Conservation (phyloP, 2,329 filamentous ascomycete genomes). For the Dothistroma pini region DNA sequence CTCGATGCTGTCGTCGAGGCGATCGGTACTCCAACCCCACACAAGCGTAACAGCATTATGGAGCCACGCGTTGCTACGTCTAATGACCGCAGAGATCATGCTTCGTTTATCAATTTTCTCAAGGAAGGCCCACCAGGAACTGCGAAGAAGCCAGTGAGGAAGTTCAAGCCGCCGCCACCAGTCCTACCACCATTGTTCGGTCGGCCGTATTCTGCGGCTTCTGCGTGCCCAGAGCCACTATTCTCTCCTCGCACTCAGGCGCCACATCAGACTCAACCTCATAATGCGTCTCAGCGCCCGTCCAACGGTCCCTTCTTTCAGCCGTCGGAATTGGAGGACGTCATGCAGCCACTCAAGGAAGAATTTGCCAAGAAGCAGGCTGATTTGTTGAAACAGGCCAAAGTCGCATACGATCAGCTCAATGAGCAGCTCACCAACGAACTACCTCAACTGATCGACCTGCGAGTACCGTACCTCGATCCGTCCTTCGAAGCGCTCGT, state of each 20-base stretch:
- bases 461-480: constrained; percentile 94
- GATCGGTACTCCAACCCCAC: not conserved
- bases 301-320: constrained; percentile 29
- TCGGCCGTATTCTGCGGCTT: not conserved
- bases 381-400: constrained; percentile 52
- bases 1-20: not conserved
- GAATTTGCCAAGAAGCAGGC: constrained; percentile 30
- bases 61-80: not conserved
- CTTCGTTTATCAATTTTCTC: not conserved
- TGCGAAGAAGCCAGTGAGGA: not conserved
- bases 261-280: too few species aligned
- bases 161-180: not conserved
- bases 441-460: constrained; percentile 90
- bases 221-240: not conserved
- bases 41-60: not conserved
- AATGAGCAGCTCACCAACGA: constrained; percentile 95
- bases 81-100: not conserved
- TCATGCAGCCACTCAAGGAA: constrained; percentile 31
- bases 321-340: constrained; percentile 33
- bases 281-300: constrained; percentile 1
- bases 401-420: constrained; percentile 88
- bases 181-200: not conserved
- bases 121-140: not conserved
- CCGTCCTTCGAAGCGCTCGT: constrained; percentile 96
- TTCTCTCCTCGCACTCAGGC: not conserved